Evolutionary conservation across 495 filamentous ascomycete species (phyloP), one percentile per base, ranked within the genome.

Genomic region (Penicillium coprophilum): DNA sequence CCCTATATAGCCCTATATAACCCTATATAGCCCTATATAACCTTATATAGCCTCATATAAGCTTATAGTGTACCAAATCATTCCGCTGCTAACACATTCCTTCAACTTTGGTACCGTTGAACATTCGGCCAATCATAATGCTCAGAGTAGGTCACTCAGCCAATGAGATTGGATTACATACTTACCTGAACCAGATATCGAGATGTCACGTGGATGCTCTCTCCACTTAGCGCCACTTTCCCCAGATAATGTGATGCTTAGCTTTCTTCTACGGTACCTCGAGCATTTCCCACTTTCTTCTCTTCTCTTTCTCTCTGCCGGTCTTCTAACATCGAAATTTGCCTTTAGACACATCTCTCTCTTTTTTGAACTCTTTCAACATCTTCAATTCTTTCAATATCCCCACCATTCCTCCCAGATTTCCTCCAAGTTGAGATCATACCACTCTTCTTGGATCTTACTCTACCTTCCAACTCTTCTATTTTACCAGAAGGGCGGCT

Each of bases 401-500:
- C 7, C 34, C 39, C 17, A 20, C 39, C 24, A 24, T 13, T 6
- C 11, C 20, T 40, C 5, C 21, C 15, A n/a, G n/a, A n/a, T n/a
- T 17, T 38, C 38, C 27, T 24, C 24, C 15, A 28, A 46, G 19
- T 43, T 46, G 24, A 46, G 15, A 43, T 43, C 19, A 27, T 27
- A 21, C 8, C 24, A 46, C 7, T 28, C 44, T 46, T n/a, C 45
- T 15, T 41, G n/a, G 8, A 23, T 58, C 55, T 23, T 34, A n/a
- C 34, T 58, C 46, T 43, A 19, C 50, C 24, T 13, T 47, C 41
- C 28, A 41, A 31, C n/a, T 21, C 34, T 24, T n/a, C 32, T 24
- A 44, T 34, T 57, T 47, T 53, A 67, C 66, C 65, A 61, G 45
- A 62, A 66, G 65, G 68, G 65, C 68, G 65, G 65, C 65, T 46